Conservation (phyloP, 2,329 filamentous ascomycete genomes). For the Cylindrodendrum hubeiense region DNA sequence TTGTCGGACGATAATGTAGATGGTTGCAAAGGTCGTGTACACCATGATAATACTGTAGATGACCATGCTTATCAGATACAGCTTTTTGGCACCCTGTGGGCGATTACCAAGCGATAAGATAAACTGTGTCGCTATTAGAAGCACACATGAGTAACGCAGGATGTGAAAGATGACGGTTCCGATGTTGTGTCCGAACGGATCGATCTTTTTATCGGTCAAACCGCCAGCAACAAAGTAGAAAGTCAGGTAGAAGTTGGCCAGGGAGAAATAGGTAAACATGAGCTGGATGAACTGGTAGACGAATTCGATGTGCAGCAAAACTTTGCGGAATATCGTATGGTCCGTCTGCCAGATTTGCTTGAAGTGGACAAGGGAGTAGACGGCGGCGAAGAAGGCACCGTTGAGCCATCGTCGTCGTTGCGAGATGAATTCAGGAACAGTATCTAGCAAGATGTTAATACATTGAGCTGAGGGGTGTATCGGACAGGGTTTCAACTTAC, state of each 20-base stretch:
- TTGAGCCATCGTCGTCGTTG: constrained; percentile 98
- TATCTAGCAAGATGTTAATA: constrained; percentile 67
- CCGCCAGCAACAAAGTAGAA: constrained; percentile 99
- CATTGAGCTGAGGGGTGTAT: not conserved
- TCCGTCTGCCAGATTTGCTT: constrained; percentile 93
- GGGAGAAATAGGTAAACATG: constrained; percentile 96
- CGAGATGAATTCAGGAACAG: constrained; percentile 96
- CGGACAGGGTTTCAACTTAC: constrained; percentile 63
- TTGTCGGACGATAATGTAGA: constrained; percentile 92
- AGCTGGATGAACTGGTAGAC: constrained; percentile 94
- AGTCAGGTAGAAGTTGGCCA: constrained; percentile 98
- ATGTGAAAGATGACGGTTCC: constrained; percentile 88
- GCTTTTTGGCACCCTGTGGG: constrained; percentile 91
- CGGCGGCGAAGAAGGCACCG: constrained; percentile 97
- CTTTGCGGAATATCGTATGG: constrained; percentile 88
- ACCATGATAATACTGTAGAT: constrained; percentile 95
- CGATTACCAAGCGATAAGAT: constrained; percentile 96
- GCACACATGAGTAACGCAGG: constrained; percentile 84
- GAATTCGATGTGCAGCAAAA: constrained; percentile 94
- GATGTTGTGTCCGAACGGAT: constrained; percentile 92
- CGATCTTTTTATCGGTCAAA: constrained; percentile 80
- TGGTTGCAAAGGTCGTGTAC: constrained; percentile 89
- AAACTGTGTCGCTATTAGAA: constrained; percentile 95
- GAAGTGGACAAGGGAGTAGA: constrained; percentile 97
- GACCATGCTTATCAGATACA: constrained; percentile 90